phyloP scores from a whole-genome alignment of 139 green algal species.

The Chlorella sp. region DNA sequence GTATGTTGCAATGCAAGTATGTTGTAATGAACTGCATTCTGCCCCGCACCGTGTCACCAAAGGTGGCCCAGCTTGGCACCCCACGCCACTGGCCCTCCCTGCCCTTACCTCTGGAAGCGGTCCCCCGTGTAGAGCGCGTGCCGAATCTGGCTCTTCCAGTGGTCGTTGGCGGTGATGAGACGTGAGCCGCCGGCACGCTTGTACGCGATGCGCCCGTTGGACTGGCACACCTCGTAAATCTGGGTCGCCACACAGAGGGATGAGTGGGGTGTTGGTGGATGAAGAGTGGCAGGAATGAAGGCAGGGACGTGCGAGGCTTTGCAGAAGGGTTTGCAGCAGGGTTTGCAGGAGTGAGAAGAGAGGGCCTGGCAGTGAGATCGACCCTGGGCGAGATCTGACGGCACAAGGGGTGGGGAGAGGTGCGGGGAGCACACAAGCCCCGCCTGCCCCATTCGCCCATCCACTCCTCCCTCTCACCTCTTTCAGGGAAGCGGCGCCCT shows the following conservation, averaged over 20 bases:
- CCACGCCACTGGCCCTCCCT: too few species aligned
- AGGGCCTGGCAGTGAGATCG: too few species aligned
- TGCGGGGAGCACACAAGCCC: not conserved
- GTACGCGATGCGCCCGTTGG: slow-evolving; percentile 65
- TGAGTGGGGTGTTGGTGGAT: too few species aligned
- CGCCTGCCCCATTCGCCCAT: not conserved
- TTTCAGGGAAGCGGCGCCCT: slow-evolving; percentile 47
- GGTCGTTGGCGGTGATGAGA: slow-evolving; percentile 72
- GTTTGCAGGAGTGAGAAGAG: too few species aligned
- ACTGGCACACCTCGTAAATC: slow-evolving; percentile 65
- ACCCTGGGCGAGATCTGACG: not conserved
- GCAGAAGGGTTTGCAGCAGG: not conserved
- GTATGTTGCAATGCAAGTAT: too few species aligned
- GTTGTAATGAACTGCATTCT: too few species aligned
- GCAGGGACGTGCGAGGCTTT: not conserved
- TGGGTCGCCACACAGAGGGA: not conserved
- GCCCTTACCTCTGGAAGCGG: slow-evolving; percentile 57
- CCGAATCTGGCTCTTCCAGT: slow-evolving; percentile 77
- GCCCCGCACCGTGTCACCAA: too few species aligned
- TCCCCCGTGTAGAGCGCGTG: slow-evolving; percentile 69
- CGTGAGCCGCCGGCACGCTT: slow-evolving; percentile 62
- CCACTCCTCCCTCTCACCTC: slow-evolving; percentile 37
- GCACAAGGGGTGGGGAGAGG: not conserved
- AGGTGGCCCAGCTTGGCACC: too few species aligned
- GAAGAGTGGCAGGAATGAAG: not conserved